Percentiles rank a stretch among this genome's conserved stretches.
These are phyloP conservation scores for Aspergillus ustus DNA, from an alignment of 2,329 filamentous ascomycete species.

Conservation along the genomic window DNA sequence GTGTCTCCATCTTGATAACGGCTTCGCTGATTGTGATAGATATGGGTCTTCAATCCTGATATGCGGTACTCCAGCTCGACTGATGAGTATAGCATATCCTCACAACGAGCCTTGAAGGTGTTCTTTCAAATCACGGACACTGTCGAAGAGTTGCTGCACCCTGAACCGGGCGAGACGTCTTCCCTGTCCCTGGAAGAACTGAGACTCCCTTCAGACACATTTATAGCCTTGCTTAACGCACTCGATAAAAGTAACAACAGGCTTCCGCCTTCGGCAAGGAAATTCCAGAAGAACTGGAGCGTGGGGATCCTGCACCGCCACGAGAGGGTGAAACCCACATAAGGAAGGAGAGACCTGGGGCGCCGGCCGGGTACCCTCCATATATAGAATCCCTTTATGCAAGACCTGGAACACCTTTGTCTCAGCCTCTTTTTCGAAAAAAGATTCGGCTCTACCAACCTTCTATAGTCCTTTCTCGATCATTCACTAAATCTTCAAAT, in stretches of 20 bases:
- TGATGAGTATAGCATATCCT: conserved; percentile 34
- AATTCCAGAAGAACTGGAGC: conserved; percentile 57
- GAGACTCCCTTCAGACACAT: conserved; percentile 43
- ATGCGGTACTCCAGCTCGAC: conserved; percentile 59
- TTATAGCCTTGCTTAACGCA: conserved; percentile 38
- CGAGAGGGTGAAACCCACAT: conserved; percentile 27
- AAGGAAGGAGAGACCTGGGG: conserved; percentile 1
- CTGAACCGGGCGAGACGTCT: conserved; percentile 41
- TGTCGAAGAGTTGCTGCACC: conserved; percentile 41
- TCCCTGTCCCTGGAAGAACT: conserved; percentile 56
- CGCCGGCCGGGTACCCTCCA: conserved; percentile 2
- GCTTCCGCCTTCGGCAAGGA: conserved; percentile 55
- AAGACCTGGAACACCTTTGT: background rate
- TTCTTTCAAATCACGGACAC: conserved; percentile 53
- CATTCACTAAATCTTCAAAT: background rate
- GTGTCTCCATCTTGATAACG: conserved; percentile 11
- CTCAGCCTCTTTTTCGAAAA: background rate
- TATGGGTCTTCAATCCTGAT: conserved; percentile 67
- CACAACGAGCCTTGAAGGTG: conserved; percentile 60
- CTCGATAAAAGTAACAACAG: conserved; percentile 49
- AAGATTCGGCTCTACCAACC: background rate
- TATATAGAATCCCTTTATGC: background rate
- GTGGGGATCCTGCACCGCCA: conserved; percentile 59
- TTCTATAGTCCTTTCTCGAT: background rate
- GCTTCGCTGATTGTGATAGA: conserved; percentile 30